Conservation (phyloP, 306 rosid species). For the Fragaria nilgerrensis region DNA sequence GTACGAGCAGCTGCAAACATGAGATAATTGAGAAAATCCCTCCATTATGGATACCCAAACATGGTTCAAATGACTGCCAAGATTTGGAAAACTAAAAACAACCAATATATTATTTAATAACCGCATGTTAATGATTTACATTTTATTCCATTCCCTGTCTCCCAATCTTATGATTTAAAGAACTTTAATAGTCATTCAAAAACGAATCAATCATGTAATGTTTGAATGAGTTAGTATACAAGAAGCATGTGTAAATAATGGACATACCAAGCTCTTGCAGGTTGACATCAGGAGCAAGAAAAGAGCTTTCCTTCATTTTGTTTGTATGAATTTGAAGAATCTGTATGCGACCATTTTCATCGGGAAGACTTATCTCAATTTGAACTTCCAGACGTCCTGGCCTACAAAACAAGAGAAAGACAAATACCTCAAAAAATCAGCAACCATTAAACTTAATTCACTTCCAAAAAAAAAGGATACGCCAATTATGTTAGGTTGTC, state of each 20-base stretch:
- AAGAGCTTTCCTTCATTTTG: conserved; percentile 98
- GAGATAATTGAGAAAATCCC: conserved; percentile 17
- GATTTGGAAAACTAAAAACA: not conserved
- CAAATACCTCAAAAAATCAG: conserved; percentile 12
- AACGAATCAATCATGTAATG: no score
- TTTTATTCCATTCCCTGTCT: not conserved
- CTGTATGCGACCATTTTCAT: conserved; percentile 93
- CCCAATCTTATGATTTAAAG: no score
- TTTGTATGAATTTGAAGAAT: conserved; percentile 98
- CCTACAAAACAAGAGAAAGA: conserved; percentile 42
- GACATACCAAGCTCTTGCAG: conserved; percentile 90
- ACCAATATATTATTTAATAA: not conserved
- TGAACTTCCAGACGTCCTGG: conserved; percentile 99
- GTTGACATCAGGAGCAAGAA: conserved; percentile 86
- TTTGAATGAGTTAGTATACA: conserved; percentile 23
- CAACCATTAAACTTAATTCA: not conserved
- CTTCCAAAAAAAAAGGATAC: not conserved
- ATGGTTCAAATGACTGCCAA: conserved; percentile 4
- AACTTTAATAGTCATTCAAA: no score
- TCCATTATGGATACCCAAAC: conserved; percentile 10
- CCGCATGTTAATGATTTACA: not conserved
- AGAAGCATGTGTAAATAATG: conserved; percentile 23
- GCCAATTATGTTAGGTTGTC: not conserved
- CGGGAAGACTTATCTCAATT: conserved; percentile 97
- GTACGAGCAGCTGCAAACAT: conserved; percentile 85